Conservation (phyloP, 2,329 filamentous ascomycete genomes). For the Calycina marina region DNA sequence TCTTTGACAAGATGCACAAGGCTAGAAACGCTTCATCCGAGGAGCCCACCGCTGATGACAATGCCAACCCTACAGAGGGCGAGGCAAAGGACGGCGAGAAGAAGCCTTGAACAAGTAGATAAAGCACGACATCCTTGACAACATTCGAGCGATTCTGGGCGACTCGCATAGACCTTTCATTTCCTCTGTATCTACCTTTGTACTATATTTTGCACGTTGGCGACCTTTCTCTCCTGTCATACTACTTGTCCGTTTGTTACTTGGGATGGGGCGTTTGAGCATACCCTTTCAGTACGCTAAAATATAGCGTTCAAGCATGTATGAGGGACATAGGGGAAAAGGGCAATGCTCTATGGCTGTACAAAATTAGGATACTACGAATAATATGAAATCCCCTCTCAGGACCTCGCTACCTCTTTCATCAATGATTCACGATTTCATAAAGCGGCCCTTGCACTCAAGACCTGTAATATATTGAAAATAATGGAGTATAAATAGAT, state of each 20-base stretch:
- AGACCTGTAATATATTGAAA: too few relatives aligned
- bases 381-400: constrained; percentile 46
- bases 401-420: too few relatives aligned
- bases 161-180: constrained; percentile 22
- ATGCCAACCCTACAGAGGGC: constrained; percentile 32
- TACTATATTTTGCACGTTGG: constrained; percentile 18
- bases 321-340: constrained; percentile 18
- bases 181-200: constrained; percentile 22
- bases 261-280: constrained; percentile 22
- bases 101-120: constrained; percentile 40
- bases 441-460: too few relatives aligned
- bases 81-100: constrained; percentile 59
- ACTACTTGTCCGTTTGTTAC: constrained; percentile 18
- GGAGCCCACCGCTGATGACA: constrained; percentile 31
- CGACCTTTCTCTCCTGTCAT: constrained; percentile 23
- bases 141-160: constrained; percentile 18
- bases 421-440: too few relatives aligned
- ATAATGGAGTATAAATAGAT: too few relatives aligned
- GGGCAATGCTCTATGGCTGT: constrained; percentile 19
- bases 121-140: constrained; percentile 6
- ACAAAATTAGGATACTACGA: constrained; percentile 31
- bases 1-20: constrained; percentile 99
- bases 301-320: constrained; percentile 16
- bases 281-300: constrained; percentile 17
- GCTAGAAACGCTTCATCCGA: constrained; percentile 51